Evolutionary conservation across 495 filamentous ascomycete genomes (phyloP).

Genomic region (Trichoderma orchidacearum): DNA sequence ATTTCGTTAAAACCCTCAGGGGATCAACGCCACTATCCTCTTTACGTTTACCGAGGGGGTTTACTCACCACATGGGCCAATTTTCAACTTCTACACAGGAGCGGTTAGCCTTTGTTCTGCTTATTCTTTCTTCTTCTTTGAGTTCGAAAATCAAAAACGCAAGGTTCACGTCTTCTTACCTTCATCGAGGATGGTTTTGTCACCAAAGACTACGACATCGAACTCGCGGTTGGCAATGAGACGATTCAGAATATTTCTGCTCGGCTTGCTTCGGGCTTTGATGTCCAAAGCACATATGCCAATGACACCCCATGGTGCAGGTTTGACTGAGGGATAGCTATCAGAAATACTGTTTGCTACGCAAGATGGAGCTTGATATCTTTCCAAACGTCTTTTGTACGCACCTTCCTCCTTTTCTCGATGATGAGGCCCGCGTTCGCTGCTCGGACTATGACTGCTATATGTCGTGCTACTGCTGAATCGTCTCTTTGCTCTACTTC

Average conservation of each 20-base stretch:
- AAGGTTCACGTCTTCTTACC: conserved; percentile 31
- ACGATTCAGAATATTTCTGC: conserved; percentile 84
- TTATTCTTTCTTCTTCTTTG: not conserved
- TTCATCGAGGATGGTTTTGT: conserved; percentile 96
- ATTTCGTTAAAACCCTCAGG: not conserved
- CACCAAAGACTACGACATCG: conserved; percentile 92
- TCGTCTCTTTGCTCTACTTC: conserved; percentile 59
- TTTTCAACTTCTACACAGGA: conserved; percentile 44
- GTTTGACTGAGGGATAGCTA: conserved; percentile 10
- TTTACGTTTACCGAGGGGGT: not conserved
- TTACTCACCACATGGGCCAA: conserved; percentile 49
- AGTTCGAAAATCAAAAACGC: not conserved
- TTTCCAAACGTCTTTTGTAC: not conserved
- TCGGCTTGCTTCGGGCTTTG: conserved; percentile 93
- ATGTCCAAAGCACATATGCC: conserved; percentile 92
- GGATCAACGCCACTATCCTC: not conserved
- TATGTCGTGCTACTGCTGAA: conserved; percentile 64
- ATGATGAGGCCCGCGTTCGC: conserved; percentile 31
- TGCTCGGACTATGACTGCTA: conserved; percentile 55
- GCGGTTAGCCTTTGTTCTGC: not conserved
- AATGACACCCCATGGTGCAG: conserved; percentile 46
- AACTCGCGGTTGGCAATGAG: conserved; percentile 85
- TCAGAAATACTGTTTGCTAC: not conserved
- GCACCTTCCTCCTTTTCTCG: conserved; percentile 32
- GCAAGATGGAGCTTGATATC: not conserved